phyloP scores from a whole-genome alignment of 805 yeast genomes.

The Barnettozyma wickerhamii region DNA sequence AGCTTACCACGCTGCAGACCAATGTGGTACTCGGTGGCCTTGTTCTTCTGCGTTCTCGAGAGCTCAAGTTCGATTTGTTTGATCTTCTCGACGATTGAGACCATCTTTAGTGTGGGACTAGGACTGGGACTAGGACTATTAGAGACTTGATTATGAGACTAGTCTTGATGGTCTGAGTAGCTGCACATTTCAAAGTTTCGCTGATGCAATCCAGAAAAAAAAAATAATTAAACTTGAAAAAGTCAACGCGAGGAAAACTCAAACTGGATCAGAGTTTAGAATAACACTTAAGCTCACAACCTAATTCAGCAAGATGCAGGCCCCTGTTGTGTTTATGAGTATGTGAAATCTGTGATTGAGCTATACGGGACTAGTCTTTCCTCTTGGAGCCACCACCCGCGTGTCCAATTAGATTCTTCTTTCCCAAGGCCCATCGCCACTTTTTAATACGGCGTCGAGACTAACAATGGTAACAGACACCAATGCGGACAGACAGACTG shows the following conservation, averaged over 20 bases:
- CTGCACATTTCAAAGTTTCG: background rate
- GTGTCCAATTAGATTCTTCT: too few species aligned
- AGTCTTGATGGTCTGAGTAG: too few species aligned
- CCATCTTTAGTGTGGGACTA: slow-evolving; percentile 4
- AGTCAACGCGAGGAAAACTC: slow-evolving; percentile 4
- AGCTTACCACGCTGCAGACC: slow-evolving; percentile 93
- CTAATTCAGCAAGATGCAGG: slow-evolving; percentile 49
- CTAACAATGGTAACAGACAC: slow-evolving; percentile 42
- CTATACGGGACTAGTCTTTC: background rate
- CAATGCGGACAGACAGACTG: slow-evolving; percentile 87
- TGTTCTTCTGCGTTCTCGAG: slow-evolving; percentile 92
- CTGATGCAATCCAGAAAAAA: background rate
- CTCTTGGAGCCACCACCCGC: too few species aligned
- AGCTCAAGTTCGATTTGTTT: slow-evolving; percentile 82
- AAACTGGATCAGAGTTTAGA: background rate
- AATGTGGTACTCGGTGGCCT: slow-evolving; percentile 96
- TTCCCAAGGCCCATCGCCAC: background rate
- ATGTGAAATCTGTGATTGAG: slow-evolving; percentile 17
- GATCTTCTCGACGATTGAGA: slow-evolving; percentile 54
- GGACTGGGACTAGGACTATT: too few species aligned
- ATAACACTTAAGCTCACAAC: background rate
- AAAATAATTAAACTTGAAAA: slow-evolving; percentile 1
- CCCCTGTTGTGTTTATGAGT: slow-evolving; percentile 78
- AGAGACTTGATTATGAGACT: too few species aligned
- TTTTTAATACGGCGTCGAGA: background rate